phyloP scores from a whole-genome alignment of 2,329 filamentous ascomycete genomes.

The Leptographium flavum region DNA sequence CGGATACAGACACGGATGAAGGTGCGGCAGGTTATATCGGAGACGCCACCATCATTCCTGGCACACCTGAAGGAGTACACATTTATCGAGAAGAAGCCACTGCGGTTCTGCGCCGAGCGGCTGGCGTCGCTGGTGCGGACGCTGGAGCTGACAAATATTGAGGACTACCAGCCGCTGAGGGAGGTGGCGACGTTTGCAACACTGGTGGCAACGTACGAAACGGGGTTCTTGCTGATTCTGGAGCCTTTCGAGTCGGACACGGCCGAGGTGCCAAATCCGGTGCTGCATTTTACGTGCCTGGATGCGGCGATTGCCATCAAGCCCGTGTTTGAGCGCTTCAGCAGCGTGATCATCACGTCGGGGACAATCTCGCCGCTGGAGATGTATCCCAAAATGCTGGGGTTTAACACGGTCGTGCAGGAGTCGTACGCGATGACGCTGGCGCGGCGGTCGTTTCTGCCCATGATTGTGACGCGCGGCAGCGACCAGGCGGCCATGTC shows the following conservation, averaged over 20 bases:
- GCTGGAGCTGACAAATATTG: constrained; percentile 89
- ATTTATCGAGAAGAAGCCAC: constrained; percentile 91
- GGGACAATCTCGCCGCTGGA: constrained; percentile 93
- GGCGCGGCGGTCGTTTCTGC: constrained; percentile 84
- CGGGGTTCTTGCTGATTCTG: constrained; percentile 88
- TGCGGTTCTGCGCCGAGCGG: constrained; percentile 88
- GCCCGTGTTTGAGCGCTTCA: constrained; percentile 93
- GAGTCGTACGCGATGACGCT: constrained; percentile 97
- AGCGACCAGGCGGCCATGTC: constrained; percentile 89
- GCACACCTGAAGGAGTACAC: constrained; percentile 88
- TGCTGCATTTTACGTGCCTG: constrained; percentile 93
- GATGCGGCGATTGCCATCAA: constrained; percentile 97
- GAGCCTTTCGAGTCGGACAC: constrained; percentile 94
- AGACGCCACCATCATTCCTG: constrained; percentile 88
- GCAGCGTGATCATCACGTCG: constrained; percentile 95
- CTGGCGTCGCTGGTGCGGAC: constrained; percentile 89
- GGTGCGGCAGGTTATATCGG: constrained; percentile 90
- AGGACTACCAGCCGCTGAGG: constrained; percentile 93
- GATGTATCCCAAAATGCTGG: constrained; percentile 98
- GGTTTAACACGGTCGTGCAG: constrained; percentile 82
- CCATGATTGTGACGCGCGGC: constrained; percentile 92
- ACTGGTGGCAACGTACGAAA: constrained; percentile 90
- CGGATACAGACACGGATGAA: constrained; percentile 71
- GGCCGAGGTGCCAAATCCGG: constrained; percentile 54
- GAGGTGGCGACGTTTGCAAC: constrained; percentile 97